Percentiles rank a stretch among this genome's conserved stretches.
phyloP scores from a whole-genome alignment of 345 rosid species.

The Passiflora organensis region DNA sequence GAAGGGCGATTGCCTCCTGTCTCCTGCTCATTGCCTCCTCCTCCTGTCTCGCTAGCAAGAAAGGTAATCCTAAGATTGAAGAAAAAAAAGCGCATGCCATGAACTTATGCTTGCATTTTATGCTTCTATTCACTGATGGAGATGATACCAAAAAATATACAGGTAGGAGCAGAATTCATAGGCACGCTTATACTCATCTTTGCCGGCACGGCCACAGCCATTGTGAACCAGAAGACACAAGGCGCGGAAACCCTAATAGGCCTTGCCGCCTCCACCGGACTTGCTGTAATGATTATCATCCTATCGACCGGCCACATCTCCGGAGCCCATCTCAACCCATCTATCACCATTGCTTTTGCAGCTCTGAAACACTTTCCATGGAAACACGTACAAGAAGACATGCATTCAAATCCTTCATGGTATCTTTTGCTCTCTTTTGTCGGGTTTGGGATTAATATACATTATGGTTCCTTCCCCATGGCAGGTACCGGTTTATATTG shows the following conservation, averaged over 20 bases:
- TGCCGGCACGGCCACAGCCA: slow-evolving; percentile 71
- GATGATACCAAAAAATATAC: not conserved
- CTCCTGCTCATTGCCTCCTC: slow-evolving; percentile 63
- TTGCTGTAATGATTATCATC: slow-evolving; percentile 73
- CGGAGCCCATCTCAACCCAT: slow-evolving; percentile 87
- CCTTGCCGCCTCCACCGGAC: slow-evolving; percentile 63
- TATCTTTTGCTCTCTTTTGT: not conserved
- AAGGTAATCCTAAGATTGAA: slow-evolving; percentile 34
- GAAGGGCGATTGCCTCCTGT: slow-evolving; percentile 62
- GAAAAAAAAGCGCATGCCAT: not conserved
- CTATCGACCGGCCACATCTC: slow-evolving; percentile 81
- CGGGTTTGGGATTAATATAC: no score
- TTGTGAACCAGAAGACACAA: slow-evolving; percentile 73
- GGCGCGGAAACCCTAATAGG: slow-evolving; percentile 75
- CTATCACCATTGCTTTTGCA: slow-evolving; percentile 70
- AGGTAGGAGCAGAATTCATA: slow-evolving; percentile 92
- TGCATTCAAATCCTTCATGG: not conserved
- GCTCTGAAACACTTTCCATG: slow-evolving; percentile 77
- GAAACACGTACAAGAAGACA: slow-evolving; percentile 48
- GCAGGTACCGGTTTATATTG: slow-evolving; percentile 70
- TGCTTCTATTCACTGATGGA: not conserved
- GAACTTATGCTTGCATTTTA: not conserved
- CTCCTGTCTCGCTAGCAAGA: slow-evolving; percentile 63
- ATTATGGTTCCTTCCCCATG: not conserved
- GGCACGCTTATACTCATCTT: slow-evolving; percentile 78